These are phyloP conservation scores for Colletotrichum orbiculare DNA, from an alignment of 2,329 filamentous ascomycete species.

Conservation along the genomic window DNA sequence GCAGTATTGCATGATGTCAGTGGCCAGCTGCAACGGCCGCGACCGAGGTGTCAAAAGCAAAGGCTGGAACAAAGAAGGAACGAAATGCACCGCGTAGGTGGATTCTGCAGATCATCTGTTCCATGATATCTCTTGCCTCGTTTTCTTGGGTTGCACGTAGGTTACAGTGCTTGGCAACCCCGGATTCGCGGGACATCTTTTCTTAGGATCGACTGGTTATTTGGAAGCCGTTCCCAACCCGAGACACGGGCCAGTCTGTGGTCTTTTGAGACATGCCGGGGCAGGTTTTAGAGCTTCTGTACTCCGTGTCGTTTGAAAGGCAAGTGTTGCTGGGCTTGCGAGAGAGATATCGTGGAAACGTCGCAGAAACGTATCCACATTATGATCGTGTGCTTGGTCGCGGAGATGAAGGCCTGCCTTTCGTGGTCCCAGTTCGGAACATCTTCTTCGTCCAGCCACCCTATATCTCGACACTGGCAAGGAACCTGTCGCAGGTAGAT, in stretches of 20 bases:
- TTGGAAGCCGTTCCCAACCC: constrained; percentile 12
- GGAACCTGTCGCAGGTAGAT: not conserved
- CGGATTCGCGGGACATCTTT: constrained; percentile 10
- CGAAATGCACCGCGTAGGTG: not conserved
- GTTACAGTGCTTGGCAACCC: constrained; percentile 28
- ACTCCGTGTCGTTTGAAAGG: not conserved
- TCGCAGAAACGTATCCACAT: constrained; percentile 12
- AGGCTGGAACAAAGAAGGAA: constrained; percentile 1
- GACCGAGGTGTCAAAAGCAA: constrained; percentile 17
- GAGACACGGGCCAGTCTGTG: constrained; percentile 19
- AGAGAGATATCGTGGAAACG: constrained; percentile 6
- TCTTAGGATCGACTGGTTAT: constrained; percentile 17
- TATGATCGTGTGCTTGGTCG: not conserved
- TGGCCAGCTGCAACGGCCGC: constrained; percentile 12
- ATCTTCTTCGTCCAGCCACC: constrained; percentile 17
- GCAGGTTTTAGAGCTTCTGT: constrained; percentile 5
- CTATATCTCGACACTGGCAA: constrained; percentile 3
- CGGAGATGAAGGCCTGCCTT: constrained; percentile 15
- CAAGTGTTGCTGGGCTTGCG: constrained; percentile 20
- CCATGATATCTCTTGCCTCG: constrained; percentile 4
- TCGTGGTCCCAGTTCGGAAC: constrained; percentile 1
- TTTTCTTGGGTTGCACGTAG: constrained; percentile 16
- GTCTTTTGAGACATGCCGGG: constrained; percentile 1
- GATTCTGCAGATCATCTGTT: constrained; percentile 15
- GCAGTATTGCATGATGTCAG: constrained; percentile 19